Evolutionary conservation across 441 rosid species (phyloP).

Genomic region (Arabidopsis lyrata): DNA sequence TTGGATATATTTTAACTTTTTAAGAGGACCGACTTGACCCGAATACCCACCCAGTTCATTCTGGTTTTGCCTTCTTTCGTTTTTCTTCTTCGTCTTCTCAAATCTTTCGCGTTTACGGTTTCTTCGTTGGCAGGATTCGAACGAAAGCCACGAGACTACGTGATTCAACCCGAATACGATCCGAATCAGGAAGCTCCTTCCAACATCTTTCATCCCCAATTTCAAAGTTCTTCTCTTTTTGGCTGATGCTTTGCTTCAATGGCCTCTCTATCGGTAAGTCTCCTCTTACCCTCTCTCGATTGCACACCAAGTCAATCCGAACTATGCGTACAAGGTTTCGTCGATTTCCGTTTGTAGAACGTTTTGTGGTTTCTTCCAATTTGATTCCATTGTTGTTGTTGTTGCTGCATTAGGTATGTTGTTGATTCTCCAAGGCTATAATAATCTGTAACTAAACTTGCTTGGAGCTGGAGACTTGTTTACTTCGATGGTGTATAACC

Average conservation of each 20-base stretch:
- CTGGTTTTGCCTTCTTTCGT: conserved; percentile 16
- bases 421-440: conserved; percentile 30
- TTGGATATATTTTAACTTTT: background rate
- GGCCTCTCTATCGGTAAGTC: conserved; percentile 31
- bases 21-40: conserved; percentile 5
- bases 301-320: conserved; percentile 20
- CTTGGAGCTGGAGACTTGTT: conserved; percentile 46
- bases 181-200: conserved; percentile 7
- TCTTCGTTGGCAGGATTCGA: conserved; percentile 28
- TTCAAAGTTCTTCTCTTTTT: background rate
- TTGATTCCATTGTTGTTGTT: conserved; percentile 15
- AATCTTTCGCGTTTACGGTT: conserved; percentile 22
- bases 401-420: conserved; percentile 43
- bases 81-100: conserved; percentile 1
- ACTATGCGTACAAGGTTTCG: background rate
- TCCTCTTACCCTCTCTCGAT: background rate
- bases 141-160: conserved; percentile 17
- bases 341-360: conserved; percentile 35
- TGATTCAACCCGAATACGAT: background rate
- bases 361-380: conserved; percentile 21
- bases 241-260: conserved; percentile 11
- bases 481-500: conserved; percentile 40
- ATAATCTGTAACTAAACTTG: conserved; percentile 23
- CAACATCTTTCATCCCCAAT: background rate
- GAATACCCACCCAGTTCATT: conserved; percentile 27